Evolutionary conservation across 2,329 filamentous ascomycete species (phyloP).

Genomic region (Venturia nashicola): DNA sequence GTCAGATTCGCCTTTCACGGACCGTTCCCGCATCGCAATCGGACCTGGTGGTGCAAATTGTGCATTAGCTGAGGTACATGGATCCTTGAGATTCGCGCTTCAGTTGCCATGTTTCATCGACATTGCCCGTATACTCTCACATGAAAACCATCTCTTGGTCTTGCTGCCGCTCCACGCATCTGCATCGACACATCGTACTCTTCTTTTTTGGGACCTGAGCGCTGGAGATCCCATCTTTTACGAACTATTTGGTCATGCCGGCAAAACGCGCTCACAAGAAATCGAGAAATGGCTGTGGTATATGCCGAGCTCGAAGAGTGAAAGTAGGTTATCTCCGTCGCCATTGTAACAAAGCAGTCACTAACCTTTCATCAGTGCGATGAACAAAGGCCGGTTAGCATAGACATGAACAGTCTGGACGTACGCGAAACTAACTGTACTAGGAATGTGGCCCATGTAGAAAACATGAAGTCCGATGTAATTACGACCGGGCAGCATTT

Average conservation of each 20-base stretch:
- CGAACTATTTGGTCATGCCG: constrained; percentile 9
- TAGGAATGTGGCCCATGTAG: constrained; percentile 7
- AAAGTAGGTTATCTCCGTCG: not conserved
- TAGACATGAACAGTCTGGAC: not conserved
- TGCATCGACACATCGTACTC: not conserved
- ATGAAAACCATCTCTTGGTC: not conserved
- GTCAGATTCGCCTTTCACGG: not conserved
- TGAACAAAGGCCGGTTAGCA: constrained; percentile 3
- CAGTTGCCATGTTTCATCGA: not conserved
- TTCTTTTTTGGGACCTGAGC: not conserved
- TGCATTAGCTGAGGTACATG: not conserved
- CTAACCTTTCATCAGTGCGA: constrained; percentile 5
- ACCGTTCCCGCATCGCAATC: constrained; percentile 2
- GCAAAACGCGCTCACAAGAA: constrained; percentile 10
- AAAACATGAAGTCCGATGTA: constrained; percentile 7
- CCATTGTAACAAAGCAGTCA: not conserved
- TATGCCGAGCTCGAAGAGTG: constrained; percentile 3
- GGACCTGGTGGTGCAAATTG: not conserved
- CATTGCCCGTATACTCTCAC: not conserved
- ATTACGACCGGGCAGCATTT: constrained; percentile 5
- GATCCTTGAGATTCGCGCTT: not conserved
- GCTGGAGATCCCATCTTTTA: not conserved
- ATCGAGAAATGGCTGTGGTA: constrained; percentile 8
- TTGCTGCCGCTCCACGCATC: not conserved
- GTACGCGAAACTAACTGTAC: not conserved